Base-by-base conservation (phyloP, 371 early-diverging fungal species). In the Lichtheimia corymbifera region DNA sequence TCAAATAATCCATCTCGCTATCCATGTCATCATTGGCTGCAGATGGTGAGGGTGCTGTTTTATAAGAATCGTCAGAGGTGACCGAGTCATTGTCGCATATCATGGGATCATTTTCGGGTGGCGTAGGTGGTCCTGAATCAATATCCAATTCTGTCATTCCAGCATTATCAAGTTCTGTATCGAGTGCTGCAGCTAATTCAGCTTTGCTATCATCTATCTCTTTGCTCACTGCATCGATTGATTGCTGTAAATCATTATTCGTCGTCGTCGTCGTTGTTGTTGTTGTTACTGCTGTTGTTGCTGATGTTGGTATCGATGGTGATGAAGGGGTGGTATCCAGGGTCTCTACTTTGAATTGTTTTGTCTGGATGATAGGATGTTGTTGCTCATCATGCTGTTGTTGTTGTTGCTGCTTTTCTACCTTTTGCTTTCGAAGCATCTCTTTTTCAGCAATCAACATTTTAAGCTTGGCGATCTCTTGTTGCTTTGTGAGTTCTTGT, bases 131-230 rank as follows among this genome's bases (percentile, higher is more conserved):
- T 2, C 22, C 18, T n/a, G 47, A 18, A 22, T 47, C 47, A 52
- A 52, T n/a, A 47, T 47, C 47, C 47, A 47, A 11, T 22, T 47
- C 47, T 18, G 47, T 47, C 5, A 47, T 22, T 5, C 47, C 47
- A 22, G 52, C 15, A 50, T 11, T 15, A 15, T 27, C 52, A 25
- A 15, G 15, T 5, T 56, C 28, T 41, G 30, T 60, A 30, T 54
- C 53, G 17, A 61, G 43, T 0, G 62, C 62, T 9, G 53, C 62
- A 18, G 45, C 62, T 22, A 61, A 44, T 22, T 53, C 55, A 11
- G 62, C 62, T 20, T 50, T 61, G 18, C 43, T 55, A 12, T 61
- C 55, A 24, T 61, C 54, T 3, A 61, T 54, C 30, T 55, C 55
- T 17, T 54, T 50, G 15, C 24, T 50, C 55, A 61, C 43, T 6